These are phyloP conservation scores for Lentinula boryana DNA, from an alignment of 768 basidiomycete species.

Conservation along the genomic window DNA sequence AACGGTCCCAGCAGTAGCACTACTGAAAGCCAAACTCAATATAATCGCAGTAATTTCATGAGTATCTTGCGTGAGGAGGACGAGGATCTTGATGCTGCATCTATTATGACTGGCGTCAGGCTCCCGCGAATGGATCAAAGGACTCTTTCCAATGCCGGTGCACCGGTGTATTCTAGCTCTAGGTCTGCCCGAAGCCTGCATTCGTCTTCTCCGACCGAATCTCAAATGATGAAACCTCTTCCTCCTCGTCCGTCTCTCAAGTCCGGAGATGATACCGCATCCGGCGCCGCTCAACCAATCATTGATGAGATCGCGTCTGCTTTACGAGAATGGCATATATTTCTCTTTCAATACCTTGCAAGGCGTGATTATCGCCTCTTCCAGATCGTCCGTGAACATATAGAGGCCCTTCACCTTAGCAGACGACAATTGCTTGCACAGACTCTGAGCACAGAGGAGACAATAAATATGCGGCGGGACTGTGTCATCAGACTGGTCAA, in stretches of 20 bases:
- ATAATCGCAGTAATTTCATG: slow-evolving; percentile 41
- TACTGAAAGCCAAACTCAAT: slow-evolving; percentile 21
- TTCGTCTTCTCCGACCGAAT: slow-evolving; percentile 61
- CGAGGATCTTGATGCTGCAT: slow-evolving; percentile 31
- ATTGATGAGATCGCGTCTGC: slow-evolving; percentile 98
- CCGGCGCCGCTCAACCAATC: slow-evolving; percentile 80
- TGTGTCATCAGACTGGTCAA: slow-evolving; percentile 84
- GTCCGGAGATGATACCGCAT: slow-evolving; percentile 88
- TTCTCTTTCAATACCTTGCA: slow-evolving; percentile 89
- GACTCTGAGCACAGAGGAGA: slow-evolving; percentile 84
- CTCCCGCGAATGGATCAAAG: slow-evolving; percentile 74
- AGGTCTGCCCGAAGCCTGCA: slow-evolving; percentile 43
- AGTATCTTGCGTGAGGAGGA: slow-evolving; percentile 59
- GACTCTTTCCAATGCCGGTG: slow-evolving; percentile 62
- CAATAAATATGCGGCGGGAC: slow-evolving; percentile 70
- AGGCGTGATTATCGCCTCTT: slow-evolving; percentile 88
- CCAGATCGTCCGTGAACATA: slow-evolving; percentile 77
- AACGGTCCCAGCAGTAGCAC: slow-evolving; percentile 18
- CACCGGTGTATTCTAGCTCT: slow-evolving; percentile 61
- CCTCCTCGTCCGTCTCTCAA: slow-evolving; percentile 93
- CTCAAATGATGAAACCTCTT: slow-evolving; percentile 62
- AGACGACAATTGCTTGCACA: slow-evolving; percentile 85
- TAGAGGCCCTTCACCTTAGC: slow-evolving; percentile 89
- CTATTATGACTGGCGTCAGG: slow-evolving; percentile 38
- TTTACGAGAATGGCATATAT: slow-evolving; percentile 89